phyloP scores from a whole-genome alignment of 2,329 filamentous ascomycete genomes.

The Fusarium sp. region DNA sequence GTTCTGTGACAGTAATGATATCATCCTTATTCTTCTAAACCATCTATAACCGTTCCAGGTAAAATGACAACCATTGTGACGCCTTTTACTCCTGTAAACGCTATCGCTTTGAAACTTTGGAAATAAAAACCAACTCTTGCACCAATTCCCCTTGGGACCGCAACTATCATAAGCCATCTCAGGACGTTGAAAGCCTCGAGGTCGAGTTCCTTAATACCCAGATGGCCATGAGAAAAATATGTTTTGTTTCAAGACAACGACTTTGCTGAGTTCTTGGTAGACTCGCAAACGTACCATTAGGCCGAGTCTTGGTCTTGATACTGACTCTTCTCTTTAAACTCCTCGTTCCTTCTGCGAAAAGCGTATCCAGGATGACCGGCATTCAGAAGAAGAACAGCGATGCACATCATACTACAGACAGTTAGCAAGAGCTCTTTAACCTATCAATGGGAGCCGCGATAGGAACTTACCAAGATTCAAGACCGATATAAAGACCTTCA shows the following conservation, averaged over 20 bases:
- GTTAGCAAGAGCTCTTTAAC: slow-evolving; percentile 10
- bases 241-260: not conserved
- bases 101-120: not conserved
- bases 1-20: slow-evolving; percentile 8
- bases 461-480: slow-evolving; percentile 42
- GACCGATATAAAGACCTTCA: slow-evolving; percentile 43
- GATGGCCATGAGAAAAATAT: not conserved
- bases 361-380: slow-evolving; percentile 41
- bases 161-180: not conserved
- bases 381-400: slow-evolving; percentile 41
- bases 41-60: not conserved
- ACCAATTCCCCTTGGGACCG: not conserved
- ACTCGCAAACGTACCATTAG: not conserved
- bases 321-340: slow-evolving; percentile 12
- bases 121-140: not conserved
- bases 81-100: slow-evolving; percentile 7
- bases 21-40: not conserved
- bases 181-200: not conserved
- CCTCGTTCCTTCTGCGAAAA: slow-evolving; percentile 12
- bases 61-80: slow-evolving; percentile 5
- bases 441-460: not conserved
- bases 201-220: no score
- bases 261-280: no score
- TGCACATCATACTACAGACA: slow-evolving; percentile 39
- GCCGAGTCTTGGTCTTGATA: slow-evolving; percentile 7